Evolutionary conservation across 2,329 filamentous ascomycete species (phyloP).

Genomic region (Alternaria rosae): DNA sequence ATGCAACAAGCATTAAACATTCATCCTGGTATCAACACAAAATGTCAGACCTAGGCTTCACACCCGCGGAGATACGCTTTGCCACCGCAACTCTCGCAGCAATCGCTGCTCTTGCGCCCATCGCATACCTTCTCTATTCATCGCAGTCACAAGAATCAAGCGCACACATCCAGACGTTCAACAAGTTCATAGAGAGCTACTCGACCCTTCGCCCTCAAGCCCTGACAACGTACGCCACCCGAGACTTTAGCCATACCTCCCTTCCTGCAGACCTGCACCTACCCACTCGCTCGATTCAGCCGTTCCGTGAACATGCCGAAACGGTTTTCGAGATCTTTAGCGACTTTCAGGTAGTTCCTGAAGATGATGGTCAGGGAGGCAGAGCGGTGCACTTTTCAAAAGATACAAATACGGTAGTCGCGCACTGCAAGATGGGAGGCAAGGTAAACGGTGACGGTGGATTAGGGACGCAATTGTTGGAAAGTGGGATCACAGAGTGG

Average conservation of each 20-base stretch:
- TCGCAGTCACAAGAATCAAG: conserved; percentile 20
- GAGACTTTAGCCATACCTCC: conserved; percentile 52
- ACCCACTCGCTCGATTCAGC: conserved; percentile 44
- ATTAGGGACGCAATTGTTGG: conserved; percentile 24
- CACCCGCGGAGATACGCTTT: conserved; percentile 24
- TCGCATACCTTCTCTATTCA: conserved; percentile 24
- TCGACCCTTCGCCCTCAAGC: conserved; percentile 49
- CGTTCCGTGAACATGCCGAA: conserved; percentile 51
- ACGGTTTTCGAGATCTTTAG: conserved; percentile 54
- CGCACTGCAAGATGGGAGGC: conserved; percentile 43
- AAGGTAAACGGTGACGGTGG: conserved; percentile 27
- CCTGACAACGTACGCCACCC: conserved; percentile 48
- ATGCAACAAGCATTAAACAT: background rate
- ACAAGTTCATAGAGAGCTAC: conserved; percentile 51
- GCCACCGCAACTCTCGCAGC: conserved; percentile 28
- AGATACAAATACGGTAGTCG: conserved; percentile 46
- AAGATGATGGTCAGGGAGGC: conserved; percentile 44
- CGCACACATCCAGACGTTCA: conserved; percentile 37
- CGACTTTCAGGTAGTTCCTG: conserved; percentile 52
- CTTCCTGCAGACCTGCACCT: conserved; percentile 53
- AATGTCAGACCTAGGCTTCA: conserved; percentile 28
- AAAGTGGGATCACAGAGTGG: conserved; percentile 29
- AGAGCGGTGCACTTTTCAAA: conserved; percentile 27
- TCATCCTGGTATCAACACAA: background rate
- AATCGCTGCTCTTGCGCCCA: conserved; percentile 21